A percentile compares a stretch with the other conserved stretches of the same genome.
phyloP scores from a whole-genome alignment of 331 rosid species.

The Pyrus hybrid region DNA sequence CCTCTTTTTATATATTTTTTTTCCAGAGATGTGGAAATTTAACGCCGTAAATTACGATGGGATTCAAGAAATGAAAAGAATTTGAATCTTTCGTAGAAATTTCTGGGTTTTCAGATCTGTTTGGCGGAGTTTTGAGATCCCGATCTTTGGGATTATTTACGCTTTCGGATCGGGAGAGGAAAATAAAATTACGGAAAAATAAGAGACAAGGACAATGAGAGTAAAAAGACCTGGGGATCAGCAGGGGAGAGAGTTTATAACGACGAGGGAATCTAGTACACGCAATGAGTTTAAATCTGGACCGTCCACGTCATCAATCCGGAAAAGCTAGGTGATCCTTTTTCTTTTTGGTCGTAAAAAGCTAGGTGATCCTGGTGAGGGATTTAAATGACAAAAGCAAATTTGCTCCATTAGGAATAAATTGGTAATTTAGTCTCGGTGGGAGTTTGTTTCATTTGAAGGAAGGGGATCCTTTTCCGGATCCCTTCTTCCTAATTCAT shows the following conservation, averaged over 20 bases:
- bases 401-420: neutral
- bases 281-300: constrained; percentile 20
- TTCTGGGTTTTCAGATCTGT: constrained; percentile 15
- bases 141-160: neutral
- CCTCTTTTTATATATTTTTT: neutral
- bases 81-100: neutral
- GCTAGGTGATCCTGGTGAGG: too few species aligned
- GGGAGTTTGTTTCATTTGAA: neutral
- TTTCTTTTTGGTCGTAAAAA: too few species aligned
- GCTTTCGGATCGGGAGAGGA: neutral
- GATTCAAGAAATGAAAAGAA: neutral
- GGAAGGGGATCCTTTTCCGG: too few species aligned
- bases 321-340: neutral
- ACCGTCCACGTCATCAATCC: constrained; percentile 70
- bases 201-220: neutral
- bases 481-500: rapidly evolving
- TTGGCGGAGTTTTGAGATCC: neutral
- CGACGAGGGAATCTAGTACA: constrained; percentile 32
- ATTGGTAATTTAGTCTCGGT: too few species aligned
- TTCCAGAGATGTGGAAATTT: constrained; percentile 14
- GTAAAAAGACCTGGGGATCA: neutral
- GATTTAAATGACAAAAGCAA: neutral
- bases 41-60: neutral
- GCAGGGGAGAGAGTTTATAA: neutral
- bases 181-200: neutral